These are phyloP conservation scores for Lenwebbia sp. DNA, from an alignment of 345 rosid species.

Conservation along the genomic window DNA sequence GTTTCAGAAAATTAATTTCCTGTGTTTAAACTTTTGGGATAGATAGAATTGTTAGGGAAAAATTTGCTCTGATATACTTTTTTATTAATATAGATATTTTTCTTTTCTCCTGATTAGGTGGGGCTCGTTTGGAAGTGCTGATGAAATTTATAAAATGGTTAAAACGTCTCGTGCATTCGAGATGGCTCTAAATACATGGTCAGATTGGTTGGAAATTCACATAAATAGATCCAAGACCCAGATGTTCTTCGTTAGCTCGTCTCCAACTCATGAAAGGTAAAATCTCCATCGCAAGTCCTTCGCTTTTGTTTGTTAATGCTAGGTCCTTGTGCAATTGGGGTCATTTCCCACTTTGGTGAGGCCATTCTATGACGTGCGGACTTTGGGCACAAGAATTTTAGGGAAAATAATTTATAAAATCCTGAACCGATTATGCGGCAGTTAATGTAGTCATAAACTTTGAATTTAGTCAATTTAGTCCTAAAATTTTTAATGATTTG, in stretches of 20 bases:
- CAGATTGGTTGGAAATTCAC: conserved; percentile 67
- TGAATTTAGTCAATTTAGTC: background rate
- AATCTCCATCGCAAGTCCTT: too few relatives aligned
- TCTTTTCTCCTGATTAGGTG: conserved; percentile 17
- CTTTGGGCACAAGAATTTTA: background rate
- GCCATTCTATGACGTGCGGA: background rate
- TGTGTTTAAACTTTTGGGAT: background rate
- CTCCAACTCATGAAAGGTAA: conserved; percentile 82
- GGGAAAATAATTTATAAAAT: background rate
- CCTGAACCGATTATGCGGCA: fast-evolving
- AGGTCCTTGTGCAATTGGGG: too few relatives aligned
- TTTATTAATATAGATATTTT: background rate
- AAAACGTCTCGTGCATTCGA: conserved; percentile 54
- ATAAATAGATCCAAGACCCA: conserved; percentile 49
- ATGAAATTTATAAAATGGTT: conserved; percentile 56
- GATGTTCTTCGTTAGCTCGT: conserved; percentile 69
- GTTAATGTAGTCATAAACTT: background rate
- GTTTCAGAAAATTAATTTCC: background rate
- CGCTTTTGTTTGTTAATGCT: too few relatives aligned
- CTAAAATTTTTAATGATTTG: background rate
- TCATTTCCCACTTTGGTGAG: too few relatives aligned
- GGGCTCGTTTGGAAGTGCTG: conserved; percentile 57
- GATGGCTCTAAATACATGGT: conserved; percentile 74
- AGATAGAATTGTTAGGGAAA: background rate
- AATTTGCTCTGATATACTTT: background rate